Conservation (phyloP, 1,139 yeast species). For the Diutina mesorugosa region DNA sequence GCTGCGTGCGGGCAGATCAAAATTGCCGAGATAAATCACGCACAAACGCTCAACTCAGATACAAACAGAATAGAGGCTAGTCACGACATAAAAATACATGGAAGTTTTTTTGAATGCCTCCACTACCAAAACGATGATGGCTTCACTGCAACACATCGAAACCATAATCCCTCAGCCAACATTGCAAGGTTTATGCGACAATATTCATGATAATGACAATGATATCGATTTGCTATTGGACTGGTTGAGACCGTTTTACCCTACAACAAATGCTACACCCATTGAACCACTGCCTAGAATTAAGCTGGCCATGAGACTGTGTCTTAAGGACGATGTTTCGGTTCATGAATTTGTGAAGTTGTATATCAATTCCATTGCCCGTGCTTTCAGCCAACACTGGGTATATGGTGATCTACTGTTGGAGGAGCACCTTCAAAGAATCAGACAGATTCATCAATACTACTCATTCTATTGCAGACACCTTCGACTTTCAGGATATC, state of each 20-base stretch:
- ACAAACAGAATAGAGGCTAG: background rate
- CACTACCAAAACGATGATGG: background rate
- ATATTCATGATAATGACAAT: conserved; percentile 22
- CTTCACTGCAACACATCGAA: conserved; percentile 2
- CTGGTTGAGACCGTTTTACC: conserved; percentile 25
- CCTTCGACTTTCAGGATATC: background rate
- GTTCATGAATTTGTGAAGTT: conserved; percentile 23
- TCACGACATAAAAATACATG: background rate
- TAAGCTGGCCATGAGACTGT: conserved; percentile 23
- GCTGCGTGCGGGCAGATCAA: background rate
- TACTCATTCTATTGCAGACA: background rate
- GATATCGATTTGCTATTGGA: conserved; percentile 25
- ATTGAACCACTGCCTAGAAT: conserved; percentile 20
- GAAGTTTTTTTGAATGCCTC: background rate
- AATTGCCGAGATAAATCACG: background rate
- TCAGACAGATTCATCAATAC: background rate
- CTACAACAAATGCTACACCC: conserved; percentile 5
- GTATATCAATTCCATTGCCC: conserved; percentile 21
- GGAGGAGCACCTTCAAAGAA: background rate
- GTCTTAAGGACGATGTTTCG: conserved; percentile 21
- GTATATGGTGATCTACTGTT: background rate
- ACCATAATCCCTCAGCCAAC: conserved; percentile 5
- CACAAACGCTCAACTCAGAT: background rate
- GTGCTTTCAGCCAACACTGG: background rate
- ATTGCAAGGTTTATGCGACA: conserved; percentile 6